Evolutionary conservation across 2,329 filamentous ascomycete genomes (phyloP).

Genomic region (Sporothrix variecibatus): DNA sequence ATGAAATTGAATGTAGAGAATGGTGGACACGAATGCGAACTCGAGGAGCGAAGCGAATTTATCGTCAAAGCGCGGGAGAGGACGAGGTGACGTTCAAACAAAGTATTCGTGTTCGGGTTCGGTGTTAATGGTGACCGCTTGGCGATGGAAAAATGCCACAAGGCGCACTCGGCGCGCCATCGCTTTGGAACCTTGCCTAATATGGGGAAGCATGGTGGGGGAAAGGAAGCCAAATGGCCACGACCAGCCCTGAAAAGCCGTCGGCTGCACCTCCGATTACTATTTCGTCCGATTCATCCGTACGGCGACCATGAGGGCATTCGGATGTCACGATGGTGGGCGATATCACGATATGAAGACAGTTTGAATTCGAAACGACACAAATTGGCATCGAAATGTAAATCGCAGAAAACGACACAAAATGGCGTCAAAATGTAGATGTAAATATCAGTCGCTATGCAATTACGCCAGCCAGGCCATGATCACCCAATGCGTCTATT

Average conservation of each 20-base stretch:
- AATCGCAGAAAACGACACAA: background rate
- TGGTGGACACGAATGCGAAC: background rate
- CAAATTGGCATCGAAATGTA: background rate
- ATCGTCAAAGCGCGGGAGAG: background rate
- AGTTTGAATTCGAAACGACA: background rate
- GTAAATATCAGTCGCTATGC: conserved; percentile 10
- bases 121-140: background rate
- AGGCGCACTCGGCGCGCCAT: background rate
- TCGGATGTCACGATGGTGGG: background rate
- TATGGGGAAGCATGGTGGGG: background rate
- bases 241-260: background rate
- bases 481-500: background rate
- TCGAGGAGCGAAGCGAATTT: background rate
- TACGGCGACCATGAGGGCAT: background rate
- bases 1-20: background rate
- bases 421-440: background rate
- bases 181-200: background rate
- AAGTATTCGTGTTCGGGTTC: background rate
- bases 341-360: background rate
- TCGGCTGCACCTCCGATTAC: background rate
- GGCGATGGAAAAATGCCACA: background rate
- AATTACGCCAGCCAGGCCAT: background rate
- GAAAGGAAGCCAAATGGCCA: background rate
- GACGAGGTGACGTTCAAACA: background rate
- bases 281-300: background rate